Base-by-base conservation (phyloP, 257 asterid species). In the Forsythia viridissima region DNA sequence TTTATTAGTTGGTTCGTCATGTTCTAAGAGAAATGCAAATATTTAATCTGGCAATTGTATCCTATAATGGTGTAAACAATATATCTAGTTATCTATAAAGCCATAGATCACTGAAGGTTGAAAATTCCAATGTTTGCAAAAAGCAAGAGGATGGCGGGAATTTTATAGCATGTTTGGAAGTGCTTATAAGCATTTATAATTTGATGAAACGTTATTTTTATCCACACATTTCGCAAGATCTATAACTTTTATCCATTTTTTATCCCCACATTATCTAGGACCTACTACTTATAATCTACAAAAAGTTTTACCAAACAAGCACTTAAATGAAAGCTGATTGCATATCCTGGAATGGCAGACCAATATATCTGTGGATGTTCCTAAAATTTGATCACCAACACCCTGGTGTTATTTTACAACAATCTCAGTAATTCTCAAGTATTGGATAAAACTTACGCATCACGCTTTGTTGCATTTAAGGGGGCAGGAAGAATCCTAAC, bases 51-150 rank as follows among this genome's bases (percentile, higher is more conserved):
- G 61, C 46, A 71, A 67, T 68, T 38, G 74, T 44, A 43, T 68
- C 67, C 36, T 51, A 39, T 61, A 48, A 40, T 66, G 15, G 11
- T 52, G 41, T 8, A 48, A 30, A 37, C 11, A 51, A 70, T 51
- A 51, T 24, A 30, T 30, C 34, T 30, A 30, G 34, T 30, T 51
- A 74, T 40, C 18, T 30, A 36, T 38, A 42, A 39, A 72, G 21
- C 57, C 65, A 41, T 51, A 63, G n/a, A 16, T 67, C 69, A 43
- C 74, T 71, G 73, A 69, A 76, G 46, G 41, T 79, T 67, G 80
- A 39, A 65, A 51, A 77, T 41, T 6, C 44, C 73, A 51, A 51
- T 52, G 38, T 51, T 15, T 48, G 70, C 20, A n/a, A 30, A 63
- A 55, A 16, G 61, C 12, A 30, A 43, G 71, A 24, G 12, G 13